Base-by-base conservation (phyloP, 495 filamentous ascomycete genomes). In the Penicillium mononematosum region DNA sequence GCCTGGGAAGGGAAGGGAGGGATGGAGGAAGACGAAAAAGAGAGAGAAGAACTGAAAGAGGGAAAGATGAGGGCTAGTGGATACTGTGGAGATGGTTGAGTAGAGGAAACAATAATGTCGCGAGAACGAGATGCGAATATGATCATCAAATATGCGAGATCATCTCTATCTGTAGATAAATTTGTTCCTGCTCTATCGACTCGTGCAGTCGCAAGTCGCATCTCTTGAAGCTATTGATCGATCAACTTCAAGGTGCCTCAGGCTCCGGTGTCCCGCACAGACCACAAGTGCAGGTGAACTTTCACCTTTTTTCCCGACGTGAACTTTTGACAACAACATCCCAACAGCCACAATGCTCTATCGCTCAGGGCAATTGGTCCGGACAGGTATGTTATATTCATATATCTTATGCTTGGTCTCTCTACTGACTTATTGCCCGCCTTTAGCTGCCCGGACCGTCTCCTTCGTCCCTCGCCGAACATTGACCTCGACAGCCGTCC, bases 281-380 rank as follows among this genome's bases (percentile, higher is more conserved):
- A 59, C 71, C 69, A 65, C 19, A 27, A 50, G 39, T 58, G 71
- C 68, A 68, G 52, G 42, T n/a, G 45, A 45, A 63, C 58, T 54
- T 56, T 69, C 52, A 65, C 65, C 67, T 74, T 74, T 72, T 71
- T 70, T 70, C 61, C 61, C 51, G 50, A 44, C 42, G 43, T 43
- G 47, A 41, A 50, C 53, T 54, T 60, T 53, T 55, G 49, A 48
- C 55, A 58, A 42, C 56, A 55, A 58, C 60, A 49, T 57, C 62
- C 43, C 56, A 55, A 74, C 72, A 72, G 72, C 73, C 65, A 70
- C 72, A 66, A 73, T 76, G 71, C 52, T 75, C 29, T 63, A 68
- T 58, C 67, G 64, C 22, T 75, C 72, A 55, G 74, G 76, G 62
- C 74, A 72, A 59, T 59, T 78, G 56, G 59, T 75, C 60, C 73